Percentiles rank a stretch among this genome's conserved stretches.
These are phyloP conservation scores for Rhizophagus clarus DNA, from an alignment of 192 early-diverging fungal species.

Conservation along the genomic window DNA sequence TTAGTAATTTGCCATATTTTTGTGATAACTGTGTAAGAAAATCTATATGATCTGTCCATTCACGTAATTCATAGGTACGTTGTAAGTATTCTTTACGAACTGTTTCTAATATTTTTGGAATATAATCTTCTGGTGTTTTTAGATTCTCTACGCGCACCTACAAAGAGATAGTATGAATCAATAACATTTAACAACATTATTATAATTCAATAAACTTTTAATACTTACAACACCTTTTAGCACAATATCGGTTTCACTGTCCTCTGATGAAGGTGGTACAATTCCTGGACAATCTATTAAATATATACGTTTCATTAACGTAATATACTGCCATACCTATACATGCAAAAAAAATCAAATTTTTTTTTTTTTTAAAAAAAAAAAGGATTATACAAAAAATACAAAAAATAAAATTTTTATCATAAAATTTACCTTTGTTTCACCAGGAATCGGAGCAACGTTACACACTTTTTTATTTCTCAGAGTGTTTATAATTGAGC, in stretches of 20 bases:
- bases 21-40: slow-evolving; percentile 89
- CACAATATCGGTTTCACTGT: slow-evolving; percentile 94
- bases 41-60: slow-evolving; percentile 87
- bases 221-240: slow-evolving; percentile 86
- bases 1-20: slow-evolving; percentile 87
- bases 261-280: slow-evolving; percentile 83
- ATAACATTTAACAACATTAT: background rate
- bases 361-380: background rate
- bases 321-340: slow-evolving; percentile 97
- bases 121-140: slow-evolving; percentile 85
- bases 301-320: slow-evolving; percentile 97
- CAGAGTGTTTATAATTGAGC: slow-evolving; percentile 98
- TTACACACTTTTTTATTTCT: slow-evolving; percentile 96
- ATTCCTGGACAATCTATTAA: slow-evolving; percentile 99
- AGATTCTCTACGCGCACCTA: slow-evolving; percentile 85
- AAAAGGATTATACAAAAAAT: no score
- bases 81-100: slow-evolving; percentile 89
- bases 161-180: background rate
- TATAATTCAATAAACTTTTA: background rate
- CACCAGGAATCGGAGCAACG: slow-evolving; percentile 97
- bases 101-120: slow-evolving; percentile 78
- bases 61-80: slow-evolving; percentile 87
- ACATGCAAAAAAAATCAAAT: background rate
- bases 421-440: slow-evolving; percentile 66
- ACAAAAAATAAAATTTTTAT: background rate